These are phyloP conservation scores for Colletotrichum phormii DNA, from an alignment of 2,329 filamentous ascomycete species.

Conservation along the genomic window DNA sequence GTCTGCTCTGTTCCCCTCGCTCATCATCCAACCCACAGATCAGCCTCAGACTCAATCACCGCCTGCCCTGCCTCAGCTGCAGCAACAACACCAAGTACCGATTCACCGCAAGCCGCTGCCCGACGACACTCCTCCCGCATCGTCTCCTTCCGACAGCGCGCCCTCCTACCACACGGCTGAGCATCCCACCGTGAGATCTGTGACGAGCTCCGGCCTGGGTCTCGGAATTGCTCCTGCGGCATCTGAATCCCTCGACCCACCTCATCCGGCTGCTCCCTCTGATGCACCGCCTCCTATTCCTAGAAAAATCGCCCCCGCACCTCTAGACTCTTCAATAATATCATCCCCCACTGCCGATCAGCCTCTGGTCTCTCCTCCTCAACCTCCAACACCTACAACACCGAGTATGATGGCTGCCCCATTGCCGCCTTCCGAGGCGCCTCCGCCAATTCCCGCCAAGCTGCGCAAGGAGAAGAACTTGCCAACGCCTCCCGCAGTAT, in stretches of 20 bases:
- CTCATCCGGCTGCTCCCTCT: constrained; percentile 21
- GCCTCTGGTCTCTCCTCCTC: constrained; percentile 4
- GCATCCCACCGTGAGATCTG: constrained; percentile 16
- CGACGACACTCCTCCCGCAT: constrained; percentile 11
- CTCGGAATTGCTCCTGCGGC: constrained; percentile 22
- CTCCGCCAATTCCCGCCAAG: constrained; percentile 28
- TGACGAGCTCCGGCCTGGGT: constrained; percentile 19
- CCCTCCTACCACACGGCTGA: constrained; percentile 28
- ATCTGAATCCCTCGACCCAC: constrained; percentile 17
- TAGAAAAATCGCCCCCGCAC: constrained; percentile 15
- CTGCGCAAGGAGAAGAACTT: constrained; percentile 31
- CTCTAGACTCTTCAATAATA: constrained; percentile 2
- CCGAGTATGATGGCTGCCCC: constrained; percentile 26
- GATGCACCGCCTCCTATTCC: constrained; percentile 33
- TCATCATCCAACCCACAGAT: constrained; percentile 50
- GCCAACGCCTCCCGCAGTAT: constrained; percentile 12
- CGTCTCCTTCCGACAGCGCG: constrained; percentile 32
- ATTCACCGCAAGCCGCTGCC: constrained; percentile 40
- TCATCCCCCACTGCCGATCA: constrained; percentile 7
- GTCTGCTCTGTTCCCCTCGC: constrained; percentile 51
- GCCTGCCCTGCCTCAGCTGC: constrained; percentile 29
- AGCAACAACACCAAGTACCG: constrained; percentile 30
- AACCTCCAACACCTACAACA: constrained; percentile 19
- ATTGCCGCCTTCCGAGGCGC: constrained; percentile 27
- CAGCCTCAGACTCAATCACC: constrained; percentile 36